phyloP scores from a whole-genome alignment of 192 early-diverging fungal species.

The Coemansia sp. region DNA sequence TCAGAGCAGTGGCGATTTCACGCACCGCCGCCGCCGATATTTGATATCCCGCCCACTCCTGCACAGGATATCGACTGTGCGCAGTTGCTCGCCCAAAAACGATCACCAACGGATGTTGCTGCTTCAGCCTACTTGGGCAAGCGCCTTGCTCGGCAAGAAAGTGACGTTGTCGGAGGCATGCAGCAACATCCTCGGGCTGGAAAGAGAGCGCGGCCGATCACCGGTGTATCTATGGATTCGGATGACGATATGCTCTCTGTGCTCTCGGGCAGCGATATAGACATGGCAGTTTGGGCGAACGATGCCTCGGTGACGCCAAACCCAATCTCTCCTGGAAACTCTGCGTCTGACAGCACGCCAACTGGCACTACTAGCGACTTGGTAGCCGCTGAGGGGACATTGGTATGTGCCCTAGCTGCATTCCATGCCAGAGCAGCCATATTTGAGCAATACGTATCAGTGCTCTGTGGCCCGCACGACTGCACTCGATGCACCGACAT shows the following conservation, averaged over 20 bases:
- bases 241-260: slow-evolving; percentile 45
- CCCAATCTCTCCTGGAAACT: slow-evolving; percentile 16
- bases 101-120: background rate
- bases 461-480: slow-evolving; percentile 53
- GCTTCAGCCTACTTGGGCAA: slow-evolving; percentile 5
- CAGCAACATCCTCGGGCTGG: slow-evolving; percentile 2
- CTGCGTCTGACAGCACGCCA: background rate
- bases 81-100: background rate
- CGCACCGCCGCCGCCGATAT: slow-evolving; percentile 25
- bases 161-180: background rate
- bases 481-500: slow-evolving; percentile 26
- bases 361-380: background rate
- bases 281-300: slow-evolving; percentile 37
- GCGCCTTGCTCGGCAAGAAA: slow-evolving; percentile 13
- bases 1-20: slow-evolving; percentile 47
- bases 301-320: slow-evolving; percentile 22
- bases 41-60: slow-evolving; percentile 10
- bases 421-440: slow-evolving; percentile 71
- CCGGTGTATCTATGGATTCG: slow-evolving; percentile 6
- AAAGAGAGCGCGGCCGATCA: slow-evolving; percentile 20
- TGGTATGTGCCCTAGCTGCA: slow-evolving; percentile 52
- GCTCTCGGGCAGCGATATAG: slow-evolving; percentile 42
- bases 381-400: slow-evolving; percentile 26
- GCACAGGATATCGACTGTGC: background rate
- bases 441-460: slow-evolving; percentile 71